Evolutionary conservation across 2,329 filamentous ascomycete genomes (phyloP), one percentile per base, ranked within the genome.

Genomic region (Neonectria punicea): DNA sequence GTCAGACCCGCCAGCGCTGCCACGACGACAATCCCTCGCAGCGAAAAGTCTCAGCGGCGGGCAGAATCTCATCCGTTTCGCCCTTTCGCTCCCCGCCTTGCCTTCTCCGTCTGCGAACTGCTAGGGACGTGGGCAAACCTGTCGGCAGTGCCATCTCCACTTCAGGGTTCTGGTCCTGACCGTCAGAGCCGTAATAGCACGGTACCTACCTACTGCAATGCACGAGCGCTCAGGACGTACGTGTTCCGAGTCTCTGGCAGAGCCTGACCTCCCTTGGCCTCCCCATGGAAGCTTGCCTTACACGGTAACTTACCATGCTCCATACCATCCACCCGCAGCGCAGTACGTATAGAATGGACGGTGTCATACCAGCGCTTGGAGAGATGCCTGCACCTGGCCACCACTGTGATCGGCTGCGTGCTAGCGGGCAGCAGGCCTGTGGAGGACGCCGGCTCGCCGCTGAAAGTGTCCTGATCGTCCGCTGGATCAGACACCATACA

Each of bases 401-500:
- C 68, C 46, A 57, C 44, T 64, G 62, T 58, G 63, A 70, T 70
- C 65, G 65, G 62, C 66, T 65, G 53, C 53, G 43, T 53, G 22
- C 56, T 65, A 68, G 65, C 58, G 59, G 61, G 53, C 58, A 57
- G 44, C 54, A 65, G 60, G 65, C 61, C 55, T 58, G 43, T 65
- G 63, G 59, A 56, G 53, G 44, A 47, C 56, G 66, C 61, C 60
- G 57, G 44, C 36, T 49, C 57, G 46, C 59, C 53, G 62, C 63
- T 73, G 49, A 70, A 5, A 57, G 47, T 67, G 61, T 58, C 63
- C 65, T 73, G 71, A 70, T 73, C 63, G 53, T 59, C 63, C 58
- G 58, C 66, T 73, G 68, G 67, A 72, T 72, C 69, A 72, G 66
- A 70, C 68, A 61, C 54, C 61, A 30, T 65, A 63, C 68, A 73